Base-by-base conservation (phyloP, 441 rosid genomes). In the Pelargonium myrrhifolium region DNA sequence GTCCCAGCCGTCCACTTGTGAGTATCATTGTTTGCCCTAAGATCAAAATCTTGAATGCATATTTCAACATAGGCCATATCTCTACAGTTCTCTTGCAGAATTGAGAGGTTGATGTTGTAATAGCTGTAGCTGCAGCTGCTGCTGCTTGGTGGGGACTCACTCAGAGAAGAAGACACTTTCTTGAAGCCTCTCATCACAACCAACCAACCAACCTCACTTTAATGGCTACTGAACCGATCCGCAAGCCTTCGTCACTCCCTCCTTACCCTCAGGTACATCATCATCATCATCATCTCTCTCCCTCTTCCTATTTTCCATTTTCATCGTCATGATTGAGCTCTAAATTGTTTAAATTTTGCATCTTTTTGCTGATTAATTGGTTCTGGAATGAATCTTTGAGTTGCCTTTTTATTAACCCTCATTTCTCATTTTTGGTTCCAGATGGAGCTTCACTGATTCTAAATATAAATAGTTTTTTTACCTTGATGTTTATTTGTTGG, bases 101-200 rank as follows among this genome's bases (percentile, higher is more conserved):
- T 35, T 35, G 39, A 35, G 39, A 35, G 39, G 39, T 35, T 35
- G 39, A 35, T 35, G 39, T 35, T 35, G 39, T 1, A 35, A 35
- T n/a, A n/a, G n/a, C n/a, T n/a, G n/a, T 35, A 35, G 39, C 39
- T 35, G 39, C 39, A 35, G 39, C 39, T 5, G 39, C 39, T 35
- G 39, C 39, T 35, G 1, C 39, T 35, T 12, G 55, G 55, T 47
- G 55, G 55, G 55, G 55, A 47, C 55, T 47, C 55, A 11, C 55
- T 45, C 53, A 9, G 4, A n/a, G n/a, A n/a, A 47, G 6, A 35
- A 35, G 8, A 35, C 39, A 35, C 39, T 47, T 15, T 11, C 55
- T 45, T 65, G 2, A 73, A 75, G 66, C 66, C 70, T 1, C 17
- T 47, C 14, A 11, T 47, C 55, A 11, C 55, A 11, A 11, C 15